Percentiles rank a stretch among this genome's conserved stretches.
These are phyloP conservation scores for Lichtheimia corymbifera DNA, from an alignment of 371 early-diverging fungal species.

Conservation along the genomic window DNA sequence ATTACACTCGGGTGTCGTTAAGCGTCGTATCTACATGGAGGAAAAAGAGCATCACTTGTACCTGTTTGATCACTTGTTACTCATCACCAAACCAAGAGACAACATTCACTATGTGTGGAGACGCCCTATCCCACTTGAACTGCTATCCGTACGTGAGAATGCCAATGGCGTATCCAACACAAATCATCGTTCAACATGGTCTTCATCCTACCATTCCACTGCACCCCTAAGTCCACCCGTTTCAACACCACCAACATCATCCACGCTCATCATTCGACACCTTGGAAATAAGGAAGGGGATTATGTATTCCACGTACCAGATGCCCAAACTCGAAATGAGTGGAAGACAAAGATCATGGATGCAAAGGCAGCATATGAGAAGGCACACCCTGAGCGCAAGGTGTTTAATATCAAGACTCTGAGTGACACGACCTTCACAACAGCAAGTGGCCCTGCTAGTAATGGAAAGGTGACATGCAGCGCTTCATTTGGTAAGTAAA, in stretches of 20 bases:
- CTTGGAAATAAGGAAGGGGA: slow-evolving; percentile 75
- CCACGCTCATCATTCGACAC: slow-evolving; percentile 44
- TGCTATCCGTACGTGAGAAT: slow-evolving; percentile 52
- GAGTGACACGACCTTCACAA: slow-evolving; percentile 38
- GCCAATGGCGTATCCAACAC: slow-evolving; percentile 33
- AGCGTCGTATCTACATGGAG: slow-evolving; percentile 64
- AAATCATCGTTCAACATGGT: background rate
- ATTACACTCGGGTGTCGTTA: slow-evolving; percentile 77
- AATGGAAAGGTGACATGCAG: slow-evolving; percentile 69
- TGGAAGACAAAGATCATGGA: slow-evolving; percentile 85
- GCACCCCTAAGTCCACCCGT: too few relatives aligned
- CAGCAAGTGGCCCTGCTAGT: slow-evolving; percentile 8
- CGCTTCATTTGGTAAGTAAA: slow-evolving; percentile 54
- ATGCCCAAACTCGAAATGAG: slow-evolving; percentile 65
- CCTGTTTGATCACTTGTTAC: slow-evolving; percentile 84
- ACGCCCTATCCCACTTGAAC: slow-evolving; percentile 60
- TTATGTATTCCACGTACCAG: slow-evolving; percentile 71
- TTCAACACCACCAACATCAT: background rate
- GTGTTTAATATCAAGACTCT: slow-evolving; percentile 63
- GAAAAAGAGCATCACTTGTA: slow-evolving; percentile 78
- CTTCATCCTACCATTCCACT: background rate
- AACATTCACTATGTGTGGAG: slow-evolving; percentile 61
- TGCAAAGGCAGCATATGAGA: slow-evolving; percentile 57
- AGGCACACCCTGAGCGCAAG: slow-evolving; percentile 40
- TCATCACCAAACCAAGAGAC: slow-evolving; percentile 65